Evolutionary conservation across 345 rosid species (phyloP), one percentile per base, ranked within the genome.

Genomic region (Eucalyptus tenuipes): DNA sequence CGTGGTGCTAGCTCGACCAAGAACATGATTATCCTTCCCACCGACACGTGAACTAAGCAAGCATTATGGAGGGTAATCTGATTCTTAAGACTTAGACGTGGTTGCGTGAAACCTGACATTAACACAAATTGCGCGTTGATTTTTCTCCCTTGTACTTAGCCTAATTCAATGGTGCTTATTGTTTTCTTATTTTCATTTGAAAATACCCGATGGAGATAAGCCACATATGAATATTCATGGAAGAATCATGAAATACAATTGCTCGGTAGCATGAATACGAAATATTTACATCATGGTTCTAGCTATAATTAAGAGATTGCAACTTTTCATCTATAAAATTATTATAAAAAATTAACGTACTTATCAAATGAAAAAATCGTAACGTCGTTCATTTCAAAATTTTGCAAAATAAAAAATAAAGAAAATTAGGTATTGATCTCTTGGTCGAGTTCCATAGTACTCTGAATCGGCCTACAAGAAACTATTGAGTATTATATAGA

Each of bases 401-500:
- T 12, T 31, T 15, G 22, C 40, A 66, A 31, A 66, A 15, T 8
- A 3, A 66, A 4, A 66, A 31, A 66, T 0, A 66, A 66, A 31
- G 11, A 66, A 66, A 66, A 66, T 37, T 31, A n/a, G 42, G 6
- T 16, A 16, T 66, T 31, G 22, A 31, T n/a, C 18, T 15, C 40
- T 66, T 31, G 3, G 3, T 15, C 2, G 10, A 31, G 37, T 66
- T 66, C 5, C 3, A 31, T 8, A 9, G 6, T 31, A 66, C 40
- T 15, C 5, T 15, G 1, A 10, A 8, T 15, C 0, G 16, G 1
- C 8, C 4, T 4, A n/a, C 5, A 1, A 61, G 37, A 61, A 61
- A 66, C 16, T 59, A 59, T 59, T 25, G 14, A 59, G 20, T 15
- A 64, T 7, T 7, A 3, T 4, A 64, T 5, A 1, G 0, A 7